Conservation (phyloP, 208 protist genomes). For the Acanthamoeba culbertsoni region DNA sequence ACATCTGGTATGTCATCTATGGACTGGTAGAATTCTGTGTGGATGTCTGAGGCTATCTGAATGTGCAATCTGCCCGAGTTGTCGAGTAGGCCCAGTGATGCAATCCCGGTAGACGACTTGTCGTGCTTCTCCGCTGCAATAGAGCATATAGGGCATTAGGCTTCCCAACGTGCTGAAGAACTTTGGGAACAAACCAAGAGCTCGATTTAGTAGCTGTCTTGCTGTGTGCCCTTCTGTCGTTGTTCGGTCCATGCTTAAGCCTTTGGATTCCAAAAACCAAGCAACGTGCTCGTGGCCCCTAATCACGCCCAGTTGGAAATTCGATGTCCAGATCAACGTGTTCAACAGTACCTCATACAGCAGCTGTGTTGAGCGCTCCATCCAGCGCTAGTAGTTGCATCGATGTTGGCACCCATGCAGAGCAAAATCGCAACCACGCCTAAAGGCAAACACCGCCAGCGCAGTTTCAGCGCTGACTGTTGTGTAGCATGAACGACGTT, state of each 20-base stretch:
- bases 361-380: neutral
- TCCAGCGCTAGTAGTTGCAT: neutral
- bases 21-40: neutral
- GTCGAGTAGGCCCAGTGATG: neutral
- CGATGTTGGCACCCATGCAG: neutral
- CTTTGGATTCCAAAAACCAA: neutral
- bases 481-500: too few species aligned
- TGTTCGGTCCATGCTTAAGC: neutral
- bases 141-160: neutral
- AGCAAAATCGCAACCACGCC: neutral
- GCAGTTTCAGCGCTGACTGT: too few species aligned
- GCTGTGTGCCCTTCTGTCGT: neutral
- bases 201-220: neutral
- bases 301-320: too few species aligned
- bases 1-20: neutral
- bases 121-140: neutral
- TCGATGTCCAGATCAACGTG: neutral
- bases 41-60: constrained; percentile 12
- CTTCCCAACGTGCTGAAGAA: neutral
- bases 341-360: neutral
- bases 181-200: neutral
- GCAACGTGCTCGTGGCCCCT: neutral
- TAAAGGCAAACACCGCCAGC: too few species aligned
- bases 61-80: neutral
- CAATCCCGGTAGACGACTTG: neutral